Evolutionary conservation across 140 eudicot genomes (phyloP).

Genomic region (Flaveria floridana): DNA sequence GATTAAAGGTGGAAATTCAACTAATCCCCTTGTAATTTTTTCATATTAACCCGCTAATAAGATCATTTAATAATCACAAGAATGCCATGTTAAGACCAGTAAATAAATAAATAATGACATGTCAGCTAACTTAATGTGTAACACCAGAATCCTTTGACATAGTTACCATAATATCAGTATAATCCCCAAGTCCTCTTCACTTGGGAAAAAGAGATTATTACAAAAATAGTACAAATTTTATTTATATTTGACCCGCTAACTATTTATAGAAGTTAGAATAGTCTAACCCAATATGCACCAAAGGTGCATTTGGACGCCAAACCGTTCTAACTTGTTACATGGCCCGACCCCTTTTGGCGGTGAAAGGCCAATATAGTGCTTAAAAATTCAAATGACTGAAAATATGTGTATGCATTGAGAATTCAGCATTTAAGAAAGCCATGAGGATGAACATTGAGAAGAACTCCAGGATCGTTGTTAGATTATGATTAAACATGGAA

Average conservation of each 20-base stretch:
- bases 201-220: too few relatives aligned
- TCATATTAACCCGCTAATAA: too few relatives aligned
- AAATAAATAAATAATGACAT: too few relatives aligned
- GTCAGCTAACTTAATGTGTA: background rate
- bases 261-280: too few relatives aligned
- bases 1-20: too few relatives aligned
- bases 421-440: background rate
- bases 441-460: background rate
- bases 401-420: background rate
- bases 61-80: too few relatives aligned
- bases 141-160: background rate
- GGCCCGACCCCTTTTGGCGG: background rate
- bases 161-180: background rate
- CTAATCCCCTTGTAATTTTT: too few relatives aligned
- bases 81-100: background rate
- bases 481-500: too few relatives aligned
- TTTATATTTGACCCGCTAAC: too few relatives aligned
- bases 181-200: background rate
- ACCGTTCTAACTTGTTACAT: background rate
- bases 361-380: background rate
- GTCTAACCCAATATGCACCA: too few relatives aligned
- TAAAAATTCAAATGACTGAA: background rate
- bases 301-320: background rate
- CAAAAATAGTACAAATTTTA: background rate
- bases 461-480: background rate